Evolutionary conservation across 257 asterid genomes (phyloP).

Genomic region (Lycium barbarum): DNA sequence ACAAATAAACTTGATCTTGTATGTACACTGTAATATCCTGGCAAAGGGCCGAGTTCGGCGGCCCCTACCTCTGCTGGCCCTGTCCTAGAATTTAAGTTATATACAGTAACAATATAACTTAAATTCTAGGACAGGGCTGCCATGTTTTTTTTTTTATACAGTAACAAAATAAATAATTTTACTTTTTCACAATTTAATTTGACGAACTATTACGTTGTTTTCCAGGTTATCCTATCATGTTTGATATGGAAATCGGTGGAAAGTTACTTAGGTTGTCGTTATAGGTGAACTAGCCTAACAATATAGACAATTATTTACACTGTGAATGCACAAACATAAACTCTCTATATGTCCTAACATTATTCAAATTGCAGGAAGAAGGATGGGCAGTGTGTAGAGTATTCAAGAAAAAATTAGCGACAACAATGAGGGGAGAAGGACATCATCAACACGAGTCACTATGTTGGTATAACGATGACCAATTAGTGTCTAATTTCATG

Average conservation of each 20-base stretch:
- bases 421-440: slow-evolving; percentile 45
- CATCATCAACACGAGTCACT: slow-evolving; percentile 48
- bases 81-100: neutral
- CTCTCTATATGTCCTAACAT: neutral
- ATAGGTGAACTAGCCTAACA: neutral
- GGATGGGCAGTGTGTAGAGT: slow-evolving; percentile 82
- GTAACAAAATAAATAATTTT: no score
- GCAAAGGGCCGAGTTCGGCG: no score
- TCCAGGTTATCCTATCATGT: neutral
- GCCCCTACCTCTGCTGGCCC: no score
- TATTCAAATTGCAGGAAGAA: slow-evolving; percentile 62
- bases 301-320: neutral
- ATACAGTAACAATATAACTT: no score
- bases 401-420: slow-evolving; percentile 64
- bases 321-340: neutral
- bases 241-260: no score
- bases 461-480: slow-evolving; percentile 67
- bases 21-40: no score
- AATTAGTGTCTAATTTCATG: slow-evolving; percentile 54
- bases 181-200: neutral
- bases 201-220: neutral
- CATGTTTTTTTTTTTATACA: no score
- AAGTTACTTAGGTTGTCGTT: neutral
- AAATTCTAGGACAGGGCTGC: no score
- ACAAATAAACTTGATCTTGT: no score